Base-by-base conservation (phyloP, 805 yeast species). In the Spencermartinsiella europaea region DNA sequence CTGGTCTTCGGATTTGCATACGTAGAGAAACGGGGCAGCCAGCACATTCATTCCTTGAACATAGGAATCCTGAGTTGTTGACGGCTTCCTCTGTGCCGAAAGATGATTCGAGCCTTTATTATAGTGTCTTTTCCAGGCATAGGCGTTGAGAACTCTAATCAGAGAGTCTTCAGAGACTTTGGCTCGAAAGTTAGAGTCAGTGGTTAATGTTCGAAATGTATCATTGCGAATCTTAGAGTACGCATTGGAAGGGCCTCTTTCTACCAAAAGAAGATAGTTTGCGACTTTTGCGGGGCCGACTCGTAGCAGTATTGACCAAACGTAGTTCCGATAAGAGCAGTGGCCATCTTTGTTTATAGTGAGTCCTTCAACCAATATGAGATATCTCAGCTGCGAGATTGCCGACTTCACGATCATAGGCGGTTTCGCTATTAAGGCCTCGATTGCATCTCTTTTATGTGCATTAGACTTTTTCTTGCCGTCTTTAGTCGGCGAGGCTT, bases 11-110 rank as follows among this genome's bases (percentile, higher is more conserved):
- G 88, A 78, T 36, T 81, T 80, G 55, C 84, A 74, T 0, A 84
- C 74, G 60, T 78, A 89, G 15, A 88, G 75, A 46, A 89, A 76
- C 1, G 96, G 96, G 0, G 95, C 96, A 20, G 84, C 74, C 19
- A 89, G 63, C 0, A 89, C 88, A 61, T 89, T 89, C 83, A 90
- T 79, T 1, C 96, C 96, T 61, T 89, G 96, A n/a, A 89, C 96
- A 59, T 87, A 87, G 28, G 42, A 21, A 12, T 34, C 40, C 19
- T 20, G 19, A n/a, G 21, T n/a, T 16, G 21, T 37, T 7, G 39
- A 15, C 20, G 25, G 21, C 22, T 21, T 14, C 14, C 40, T 14
- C 10, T 34, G 21, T 10, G 16, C 12, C 43, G n/a, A 17, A 5
- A 19, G 17, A 16, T 35, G 42, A n/a, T 39, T 17, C 7, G 37